Evolutionary conservation across 148 eudicot genomes (phyloP), one percentile per base, ranked within the genome.

Genomic region (Euryodendron excelsum): DNA sequence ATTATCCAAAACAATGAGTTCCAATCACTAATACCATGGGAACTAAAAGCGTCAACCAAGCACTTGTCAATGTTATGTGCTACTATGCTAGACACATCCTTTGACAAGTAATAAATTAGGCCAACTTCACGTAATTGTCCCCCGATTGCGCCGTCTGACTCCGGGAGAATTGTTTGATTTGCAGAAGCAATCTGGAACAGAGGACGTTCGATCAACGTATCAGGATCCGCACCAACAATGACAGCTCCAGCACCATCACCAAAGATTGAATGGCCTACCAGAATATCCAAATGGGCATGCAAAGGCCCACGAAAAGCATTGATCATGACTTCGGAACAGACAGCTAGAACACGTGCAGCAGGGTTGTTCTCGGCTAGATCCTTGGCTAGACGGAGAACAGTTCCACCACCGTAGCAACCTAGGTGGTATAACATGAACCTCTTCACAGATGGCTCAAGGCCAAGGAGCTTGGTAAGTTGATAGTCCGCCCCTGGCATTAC

Each of bases 191-290:
- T 4, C 23, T 79, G 27, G 55, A 79, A 79, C 23, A 79, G 33
- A 14, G 81, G 81, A 5, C 39, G 9, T 27, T 79, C 81, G 3
- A 44, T 36, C 13, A 4, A 17, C 0, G 30, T 28, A 31, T 72
- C 71, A 0, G 77, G 81, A 30, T 79, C 72, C 7, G 72, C 66
- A 21, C 81, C 77, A 9, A 79, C 56, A 7, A 79, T 79, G 0
- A 63, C 4, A 0, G 81, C 81, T 0, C 62, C 77, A 12, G 81
- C 77, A 1, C 81, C 81, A 33, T 79, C 81, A 0, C 81, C 81
- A 18, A 79, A 79, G 11, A 79, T 10, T 0, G 77, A 63, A 13
- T 72, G 69, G 28, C 77, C 72, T 8, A 79, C 72, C 0, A 79
- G 71, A 8, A 27, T 50, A 25, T 79, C 81, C 1, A 56, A 5